These are phyloP conservation scores for Plasmodium yoelii DNA, from an alignment of 169 alveolate species.

Conservation along the genomic window DNA sequence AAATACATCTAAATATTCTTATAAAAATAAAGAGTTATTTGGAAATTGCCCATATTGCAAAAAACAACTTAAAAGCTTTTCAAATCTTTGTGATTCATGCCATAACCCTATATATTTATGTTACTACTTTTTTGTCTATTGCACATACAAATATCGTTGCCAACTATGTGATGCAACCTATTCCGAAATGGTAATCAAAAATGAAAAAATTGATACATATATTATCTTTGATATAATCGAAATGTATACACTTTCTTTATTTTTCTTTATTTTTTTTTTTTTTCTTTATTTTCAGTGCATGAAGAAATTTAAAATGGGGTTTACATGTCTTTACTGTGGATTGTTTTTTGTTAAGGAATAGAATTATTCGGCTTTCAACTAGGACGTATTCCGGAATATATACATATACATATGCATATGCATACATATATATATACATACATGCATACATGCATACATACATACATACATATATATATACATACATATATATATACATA, in stretches of 20 bases:
- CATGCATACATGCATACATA: too few relatives aligned
- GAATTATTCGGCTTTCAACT: background rate
- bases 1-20: constrained; percentile 28
- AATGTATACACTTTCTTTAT: background rate
- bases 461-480: too few relatives aligned
- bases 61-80: constrained; percentile 16
- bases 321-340: constrained; percentile 73
- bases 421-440: too few relatives aligned
- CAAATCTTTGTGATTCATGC: constrained; percentile 36
- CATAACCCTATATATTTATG: constrained; percentile 40
- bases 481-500: too few relatives aligned
- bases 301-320: constrained; percentile 47
- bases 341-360: constrained; percentile 36
- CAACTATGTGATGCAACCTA: constrained; percentile 73
- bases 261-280: constrained; percentile 34
- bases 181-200: constrained; percentile 51
- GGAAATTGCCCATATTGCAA: constrained; percentile 75
- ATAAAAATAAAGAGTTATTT: constrained; percentile 36
- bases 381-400: background rate
- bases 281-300: constrained; percentile 34
- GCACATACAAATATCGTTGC: constrained; percentile 70
- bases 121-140: constrained; percentile 40
- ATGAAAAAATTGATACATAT: background rate
- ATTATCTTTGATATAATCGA: background rate
- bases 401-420: too few relatives aligned